Conservation (phyloP, 352 stramenopile species). For the Globisporangium uncinulatum region DNA sequence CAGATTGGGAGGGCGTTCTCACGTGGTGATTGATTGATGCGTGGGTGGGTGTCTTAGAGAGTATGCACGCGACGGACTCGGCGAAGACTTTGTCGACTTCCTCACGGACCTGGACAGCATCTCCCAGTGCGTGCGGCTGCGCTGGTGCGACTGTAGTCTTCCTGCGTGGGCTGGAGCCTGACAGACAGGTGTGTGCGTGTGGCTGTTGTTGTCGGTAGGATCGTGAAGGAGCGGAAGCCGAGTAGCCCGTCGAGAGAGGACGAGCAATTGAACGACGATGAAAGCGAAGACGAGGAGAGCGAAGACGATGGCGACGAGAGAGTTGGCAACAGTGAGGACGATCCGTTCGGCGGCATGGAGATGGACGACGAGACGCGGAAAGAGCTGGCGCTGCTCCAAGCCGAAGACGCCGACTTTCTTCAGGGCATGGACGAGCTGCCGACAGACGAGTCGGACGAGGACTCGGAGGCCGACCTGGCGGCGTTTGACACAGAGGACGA, state of each 20-base stretch:
- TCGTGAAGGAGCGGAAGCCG: conserved; percentile 50
- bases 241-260: conserved; percentile 11
- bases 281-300: conserved; percentile 17
- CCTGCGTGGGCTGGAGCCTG: neutral
- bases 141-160: neutral
- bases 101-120: conserved; percentile 65
- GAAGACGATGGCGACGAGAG: conserved; percentile 19
- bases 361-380: conserved; percentile 79
- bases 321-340: conserved; percentile 11
- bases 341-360: conserved; percentile 37
- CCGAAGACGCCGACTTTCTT: conserved; percentile 80
- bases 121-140: conserved; percentile 35
- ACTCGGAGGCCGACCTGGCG: conserved; percentile 58
- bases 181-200: neutral
- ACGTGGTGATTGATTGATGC: no score
- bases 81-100: conserved; percentile 81
- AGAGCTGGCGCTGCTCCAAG: conserved; percentile 70
- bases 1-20: neutral
- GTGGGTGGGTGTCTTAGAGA: conserved; percentile 27
- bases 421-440: conserved; percentile 80
- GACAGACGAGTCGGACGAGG: conserved; percentile 74
- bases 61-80: conserved; percentile 72
- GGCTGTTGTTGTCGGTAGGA: conserved; percentile 18
- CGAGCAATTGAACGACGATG: conserved; percentile 21
- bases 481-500: conserved; percentile 66